Percentiles rank a stretch among this genome's conserved stretches.
Evolutionary conservation across 371 early-diverging fungal species (phyloP).

Genomic region (Apophysomyces variabilis): DNA sequence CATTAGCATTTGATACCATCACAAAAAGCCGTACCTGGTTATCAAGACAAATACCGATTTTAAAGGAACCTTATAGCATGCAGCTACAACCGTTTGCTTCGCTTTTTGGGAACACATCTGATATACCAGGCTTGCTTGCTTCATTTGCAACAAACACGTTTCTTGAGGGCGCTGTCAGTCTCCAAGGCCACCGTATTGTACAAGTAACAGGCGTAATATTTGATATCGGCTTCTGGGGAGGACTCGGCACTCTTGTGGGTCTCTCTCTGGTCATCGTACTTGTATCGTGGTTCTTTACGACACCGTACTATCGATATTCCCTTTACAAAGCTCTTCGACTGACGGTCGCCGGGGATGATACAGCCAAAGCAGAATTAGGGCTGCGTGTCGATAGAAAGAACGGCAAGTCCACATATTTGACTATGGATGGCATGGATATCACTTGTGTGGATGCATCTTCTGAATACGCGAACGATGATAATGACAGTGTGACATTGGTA

Average conservation of each 20-base stretch:
- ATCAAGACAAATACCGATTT: not conserved
- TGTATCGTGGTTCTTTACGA: not conserved
- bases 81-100: not conserved
- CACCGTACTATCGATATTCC: not conserved
- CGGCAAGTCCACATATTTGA: not conserved
- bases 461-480: too few species aligned
- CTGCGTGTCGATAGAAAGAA: not conserved
- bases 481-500: too few species aligned
- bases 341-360: not conserved
- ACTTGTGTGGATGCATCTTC: too few species aligned
- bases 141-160: not conserved
- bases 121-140: not conserved
- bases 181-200: not conserved
- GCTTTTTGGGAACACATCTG: not conserved
- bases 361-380: not conserved
- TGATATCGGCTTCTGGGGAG: not conserved
- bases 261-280: not conserved
- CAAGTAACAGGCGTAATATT: not conserved
- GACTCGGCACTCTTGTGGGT: not conserved
- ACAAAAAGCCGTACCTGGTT: not conserved
- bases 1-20: not conserved
- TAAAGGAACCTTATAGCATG: not conserved
- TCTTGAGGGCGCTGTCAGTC: not conserved
- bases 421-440: not conserved
- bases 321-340: not conserved